Evolutionary conservation across 2,329 filamentous ascomycete species (phyloP), one percentile per base, ranked within the genome.

Genomic region (Pezicula carpinea): DNA sequence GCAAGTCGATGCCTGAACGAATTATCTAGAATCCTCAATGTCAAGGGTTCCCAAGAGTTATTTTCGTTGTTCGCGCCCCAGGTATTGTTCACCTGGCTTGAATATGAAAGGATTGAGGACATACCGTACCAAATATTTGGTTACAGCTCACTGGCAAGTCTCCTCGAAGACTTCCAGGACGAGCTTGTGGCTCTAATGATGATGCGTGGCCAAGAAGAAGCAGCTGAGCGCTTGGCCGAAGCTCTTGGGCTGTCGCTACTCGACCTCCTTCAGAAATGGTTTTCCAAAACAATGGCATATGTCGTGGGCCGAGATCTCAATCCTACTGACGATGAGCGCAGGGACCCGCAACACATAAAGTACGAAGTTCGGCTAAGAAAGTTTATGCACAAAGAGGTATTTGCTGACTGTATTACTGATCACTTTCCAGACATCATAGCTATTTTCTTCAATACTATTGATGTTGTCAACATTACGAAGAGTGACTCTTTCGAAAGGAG

Each of bases 111-210:
- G 1, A 70, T 96, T 6, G 72, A 77, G n/a, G 74, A 80, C 3
- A 87, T 99, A 41, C 92, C 93, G 0, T 96, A 80, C 60, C 71
- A 75, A n/a, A 87, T 93, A 2, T 99, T 99, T 64, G 85, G 83
- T 1, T 99, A 95, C 60, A 49, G 67, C 1, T 80, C 69, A 14
- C 74, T 97, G 2, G 64, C 73, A 15, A 82, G 88, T 4, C 76
- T 99, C 44, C 66, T 96, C 3, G 61, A 66, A 5, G 81, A 87
- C 49, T 80, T 87, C 5, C 81, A 89, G 61, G 80, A 84, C 26
- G 93, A 99, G 65, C 77, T 87, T 4, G 78, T 86, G 15, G 89
- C 86, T 1, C 79, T 96, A 50, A 80, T 92, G 60, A 73, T 92
- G 32, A 93, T 96, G 86, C 83, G 88, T 52, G 82, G 80, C 1